Base-by-base conservation (phyloP, 2,329 filamentous ascomycete genomes). In the Clarireedia hainanense region DNA sequence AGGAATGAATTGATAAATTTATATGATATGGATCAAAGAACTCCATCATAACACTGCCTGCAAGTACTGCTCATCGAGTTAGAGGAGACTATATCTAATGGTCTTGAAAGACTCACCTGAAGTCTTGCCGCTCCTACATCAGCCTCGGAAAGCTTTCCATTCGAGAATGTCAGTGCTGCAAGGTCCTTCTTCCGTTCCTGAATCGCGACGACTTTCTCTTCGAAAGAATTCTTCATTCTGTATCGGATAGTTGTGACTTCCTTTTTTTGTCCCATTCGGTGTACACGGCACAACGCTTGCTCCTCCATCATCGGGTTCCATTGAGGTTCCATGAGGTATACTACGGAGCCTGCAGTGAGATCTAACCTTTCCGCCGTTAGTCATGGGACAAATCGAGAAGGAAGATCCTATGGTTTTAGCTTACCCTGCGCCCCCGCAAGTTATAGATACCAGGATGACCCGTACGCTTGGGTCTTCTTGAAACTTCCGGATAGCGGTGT, bases 221-320 rank as follows among this genome's bases (percentile, higher is more conserved):
- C 50, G 14, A 46, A 30, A 23, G 39, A 43, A 37, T 45, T 23
- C 15, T 46, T 45, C 50, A 52, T 52, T 36, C 9, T 20, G 36
- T 36, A 68, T n/a, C 65, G 58, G n/a, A 65, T 55, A n/a, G 63
- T 60, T 2, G 49, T 63, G 0, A 67, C 65, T 6, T 48, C 15
- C 12, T 53, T 57, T 34, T 51, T 56, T 34, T 68, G 65, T 4
- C 63, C 65, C 4, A 66, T 26, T 23, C 65, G 58, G n/a, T 61
- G 42, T 4, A 59, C 57, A 3, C 65, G 58, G 2, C 52, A 61
- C 5, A 67, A 58, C 2, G 65, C 65, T 47, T 67, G 65, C 2
- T 57, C 57, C 49, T 68, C 64, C 5, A 67, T 58, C 0, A 57
- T 63, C 1, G 65, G 65, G 55, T 68, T 68, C 65, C 65, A 67